Evolutionary conservation across 306 rosid species (phyloP).

Genomic region (Cucumis cinereus): DNA sequence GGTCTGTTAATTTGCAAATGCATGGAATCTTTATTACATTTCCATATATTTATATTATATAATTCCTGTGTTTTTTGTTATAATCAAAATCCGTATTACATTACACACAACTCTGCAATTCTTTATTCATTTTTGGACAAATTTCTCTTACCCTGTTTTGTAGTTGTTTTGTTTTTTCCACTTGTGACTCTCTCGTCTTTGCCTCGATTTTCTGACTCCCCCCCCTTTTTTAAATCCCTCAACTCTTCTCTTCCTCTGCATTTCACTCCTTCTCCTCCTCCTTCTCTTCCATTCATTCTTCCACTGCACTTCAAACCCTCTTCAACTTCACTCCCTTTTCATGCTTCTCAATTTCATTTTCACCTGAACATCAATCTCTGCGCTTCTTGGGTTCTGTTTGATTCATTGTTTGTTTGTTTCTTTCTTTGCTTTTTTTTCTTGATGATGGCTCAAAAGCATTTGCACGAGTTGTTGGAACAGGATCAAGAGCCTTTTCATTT

Average conservation of each 20-base stretch:
- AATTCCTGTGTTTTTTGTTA: not conserved
- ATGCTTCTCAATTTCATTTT: not conserved
- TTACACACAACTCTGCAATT: not conserved
- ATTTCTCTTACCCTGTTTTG: not conserved
- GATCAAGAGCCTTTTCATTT: constrained; percentile 64
- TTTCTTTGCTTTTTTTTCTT: not conserved
- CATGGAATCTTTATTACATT: constrained; percentile 8
- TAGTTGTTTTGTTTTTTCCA: not conserved
- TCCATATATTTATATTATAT: not conserved
- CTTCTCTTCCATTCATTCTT: not conserved
- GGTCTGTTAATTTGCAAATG: not conserved
- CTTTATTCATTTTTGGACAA: not conserved
- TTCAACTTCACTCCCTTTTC: constrained; percentile 8
- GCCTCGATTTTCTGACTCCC: constrained; percentile 9
- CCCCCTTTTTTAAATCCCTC: not conserved
- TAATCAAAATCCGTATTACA: not conserved
- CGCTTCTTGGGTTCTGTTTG: not conserved
- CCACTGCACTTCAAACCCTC: constrained; percentile 1
- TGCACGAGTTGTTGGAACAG: constrained; percentile 38
- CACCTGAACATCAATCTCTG: not conserved
- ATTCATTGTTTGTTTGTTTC: not conserved
- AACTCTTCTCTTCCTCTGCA: not conserved
- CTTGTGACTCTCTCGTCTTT: not conserved
- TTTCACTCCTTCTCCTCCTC: not conserved
- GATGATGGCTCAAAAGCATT: constrained; percentile 35